Percentiles rank a stretch among this genome's conserved stretches.
These are phyloP conservation scores for Cladosporium sp. DNA, from an alignment of 2,329 filamentous ascomycete genomes.

Conservation along the genomic window DNA sequence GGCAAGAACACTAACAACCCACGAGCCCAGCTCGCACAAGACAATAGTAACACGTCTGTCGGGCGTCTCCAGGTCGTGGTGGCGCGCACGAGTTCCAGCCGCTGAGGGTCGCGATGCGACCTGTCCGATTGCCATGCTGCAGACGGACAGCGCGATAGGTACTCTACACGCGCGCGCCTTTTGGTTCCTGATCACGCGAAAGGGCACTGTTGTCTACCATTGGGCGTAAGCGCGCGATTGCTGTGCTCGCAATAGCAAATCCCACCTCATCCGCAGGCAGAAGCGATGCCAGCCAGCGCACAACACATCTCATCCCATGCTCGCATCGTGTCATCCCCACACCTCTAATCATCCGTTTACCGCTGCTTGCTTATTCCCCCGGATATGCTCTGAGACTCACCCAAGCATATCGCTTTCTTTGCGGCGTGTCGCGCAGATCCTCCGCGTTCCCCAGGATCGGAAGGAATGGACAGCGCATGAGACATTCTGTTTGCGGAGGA, in stretches of 20 bases:
- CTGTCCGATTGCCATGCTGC: neutral
- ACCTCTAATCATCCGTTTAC: conserved; percentile 5
- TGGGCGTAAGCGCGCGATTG: neutral
- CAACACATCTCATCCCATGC: conserved; percentile 6
- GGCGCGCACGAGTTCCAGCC: neutral
- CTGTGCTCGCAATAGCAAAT: neutral
- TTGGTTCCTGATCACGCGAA: neutral
- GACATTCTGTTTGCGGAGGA: neutral
- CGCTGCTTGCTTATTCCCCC: conserved; percentile 2
- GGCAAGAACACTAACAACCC: neutral
- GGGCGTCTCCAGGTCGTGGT: neutral
- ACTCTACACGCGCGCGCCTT: neutral
- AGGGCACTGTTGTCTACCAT: neutral
- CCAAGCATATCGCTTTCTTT: neutral
- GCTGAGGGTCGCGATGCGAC: neutral
- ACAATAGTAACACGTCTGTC: neutral
- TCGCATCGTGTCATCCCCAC: neutral
- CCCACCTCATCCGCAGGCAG: conserved; percentile 3
- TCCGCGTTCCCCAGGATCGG: conserved; percentile 34
- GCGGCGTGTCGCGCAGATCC: conserved; percentile 46
- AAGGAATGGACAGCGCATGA: neutral
- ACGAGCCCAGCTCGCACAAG: neutral
- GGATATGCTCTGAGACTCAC: neutral
- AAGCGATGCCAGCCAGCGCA: conserved; percentile 3
- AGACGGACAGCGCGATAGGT: neutral